Conservation (phyloP, 371 early-diverging fungal genomes). For the Mortierella sp. region DNA sequence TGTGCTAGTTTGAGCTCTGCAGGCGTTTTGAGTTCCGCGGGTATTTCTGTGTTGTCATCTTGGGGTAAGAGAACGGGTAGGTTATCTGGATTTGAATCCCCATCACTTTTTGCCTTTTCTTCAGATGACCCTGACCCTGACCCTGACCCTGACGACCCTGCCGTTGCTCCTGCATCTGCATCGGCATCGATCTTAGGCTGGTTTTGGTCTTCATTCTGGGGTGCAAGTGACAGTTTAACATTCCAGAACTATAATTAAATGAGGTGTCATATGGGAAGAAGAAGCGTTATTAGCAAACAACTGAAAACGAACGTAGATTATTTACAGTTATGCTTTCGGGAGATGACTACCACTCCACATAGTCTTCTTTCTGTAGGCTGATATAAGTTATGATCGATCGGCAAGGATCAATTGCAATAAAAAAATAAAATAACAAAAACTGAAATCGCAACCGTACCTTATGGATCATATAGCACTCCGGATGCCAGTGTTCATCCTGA, state of each 20-base stretch:
- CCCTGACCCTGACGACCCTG: conserved; percentile 7
- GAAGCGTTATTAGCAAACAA: background rate
- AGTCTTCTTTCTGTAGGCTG: no score
- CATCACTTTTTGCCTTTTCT: background rate
- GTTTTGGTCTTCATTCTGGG: conserved; percentile 26
- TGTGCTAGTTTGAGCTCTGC: conserved; percentile 66
- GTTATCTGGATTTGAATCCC: background rate
- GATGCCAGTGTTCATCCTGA: conserved; percentile 93
- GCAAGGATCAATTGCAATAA: background rate
- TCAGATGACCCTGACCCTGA: background rate
- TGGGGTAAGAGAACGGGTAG: background rate
- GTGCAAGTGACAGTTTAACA: conserved; percentile 64
- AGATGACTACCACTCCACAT: no score
- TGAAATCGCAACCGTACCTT: conserved; percentile 64
- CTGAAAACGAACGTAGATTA: background rate
- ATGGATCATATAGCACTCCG: conserved; percentile 98
- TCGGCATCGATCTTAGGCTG: conserved; percentile 2
- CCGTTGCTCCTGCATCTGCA: conserved; percentile 1
- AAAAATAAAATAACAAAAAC: background rate
- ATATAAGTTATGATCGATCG: no score
- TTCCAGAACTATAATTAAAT: conserved; percentile 76
- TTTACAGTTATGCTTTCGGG: background rate
- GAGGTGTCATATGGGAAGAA: background rate
- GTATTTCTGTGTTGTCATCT: background rate
- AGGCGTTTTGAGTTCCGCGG: conserved; percentile 42